These are phyloP conservation scores for Rhodotorula sp. DNA, from an alignment of 1,284 basidiomycete genomes.

Conservation along the genomic window DNA sequence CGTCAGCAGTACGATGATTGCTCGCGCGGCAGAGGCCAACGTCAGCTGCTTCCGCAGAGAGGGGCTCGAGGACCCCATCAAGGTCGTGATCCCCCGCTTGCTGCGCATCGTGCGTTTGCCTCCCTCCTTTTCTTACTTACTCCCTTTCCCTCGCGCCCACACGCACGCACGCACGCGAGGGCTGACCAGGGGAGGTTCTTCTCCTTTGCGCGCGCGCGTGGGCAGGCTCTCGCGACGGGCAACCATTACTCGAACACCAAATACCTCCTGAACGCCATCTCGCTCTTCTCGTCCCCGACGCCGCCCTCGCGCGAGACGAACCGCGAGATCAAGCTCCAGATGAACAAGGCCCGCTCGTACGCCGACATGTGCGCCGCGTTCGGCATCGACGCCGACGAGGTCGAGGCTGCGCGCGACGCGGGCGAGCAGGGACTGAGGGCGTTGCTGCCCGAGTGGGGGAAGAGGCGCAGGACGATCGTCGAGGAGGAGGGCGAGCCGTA, in stretches of 20 bases:
- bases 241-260: conserved; percentile 82
- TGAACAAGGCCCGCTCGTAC: conserved; percentile 68
- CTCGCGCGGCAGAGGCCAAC: conserved; percentile 89
- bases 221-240: conserved; percentile 55
- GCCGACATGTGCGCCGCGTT: conserved; percentile 64
- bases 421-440: conserved; percentile 14
- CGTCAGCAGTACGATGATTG: conserved; percentile 94
- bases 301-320: conserved; percentile 18
- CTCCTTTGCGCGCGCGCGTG: no score
- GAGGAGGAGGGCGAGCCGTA: background rate
- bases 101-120: conserved; percentile 66
- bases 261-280: conserved; percentile 68
- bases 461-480: background rate
- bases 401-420: conserved; percentile 13
- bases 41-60: conserved; percentile 78
- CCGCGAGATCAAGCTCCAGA: conserved; percentile 57
- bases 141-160: background rate
- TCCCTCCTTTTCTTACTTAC: conserved; percentile 16
- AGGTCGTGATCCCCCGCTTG: conserved; percentile 72
- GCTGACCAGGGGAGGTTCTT: no score
- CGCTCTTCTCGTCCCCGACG: conserved; percentile 52
- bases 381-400: conserved; percentile 48
- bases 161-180: background rate
- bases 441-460: conserved; percentile 37
- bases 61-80: conserved; percentile 66